A percentile compares a stretch with the other conserved stretches of the same genome.
These are phyloP conservation scores for Mortierella sp. DNA, from an alignment of 371 early-diverging fungal species.

Conservation along the genomic window DNA sequence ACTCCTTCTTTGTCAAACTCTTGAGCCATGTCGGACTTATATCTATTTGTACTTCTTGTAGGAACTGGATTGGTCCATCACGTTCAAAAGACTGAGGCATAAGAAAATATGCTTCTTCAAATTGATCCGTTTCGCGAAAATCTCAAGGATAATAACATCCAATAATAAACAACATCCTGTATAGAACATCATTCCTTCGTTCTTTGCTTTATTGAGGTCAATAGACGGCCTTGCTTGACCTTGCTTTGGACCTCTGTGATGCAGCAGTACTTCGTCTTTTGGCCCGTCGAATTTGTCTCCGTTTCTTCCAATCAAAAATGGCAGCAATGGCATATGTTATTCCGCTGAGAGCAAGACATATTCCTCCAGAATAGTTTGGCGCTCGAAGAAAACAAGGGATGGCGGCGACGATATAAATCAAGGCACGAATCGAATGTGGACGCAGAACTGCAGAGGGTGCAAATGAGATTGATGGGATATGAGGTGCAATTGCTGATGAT, in stretches of 20 bases:
- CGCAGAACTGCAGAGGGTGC: constrained; percentile 17
- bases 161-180: not conserved
- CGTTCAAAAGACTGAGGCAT: constrained; percentile 22
- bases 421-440: constrained; percentile 16
- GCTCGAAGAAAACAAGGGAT: constrained; percentile 38
- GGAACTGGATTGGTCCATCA: constrained; percentile 47
- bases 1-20: too few species aligned
- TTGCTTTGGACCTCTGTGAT: not conserved
- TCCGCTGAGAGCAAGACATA: constrained; percentile 34
- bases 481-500: not conserved
- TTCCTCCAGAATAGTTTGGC: constrained; percentile 37
- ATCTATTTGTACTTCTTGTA: constrained; percentile 17
- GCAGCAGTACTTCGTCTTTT: not conserved
- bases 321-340: constrained; percentile 38
- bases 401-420: constrained; percentile 29
- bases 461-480: not conserved
- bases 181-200: not conserved
- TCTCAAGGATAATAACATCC: not conserved
- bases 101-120: not conserved
- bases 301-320: constrained; percentile 11
- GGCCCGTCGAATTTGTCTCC: not conserved
- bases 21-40: not conserved
- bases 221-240: not conserved
- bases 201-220: too few species aligned
- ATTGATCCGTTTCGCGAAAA: not conserved